Evolutionary conservation across 2,329 filamentous ascomycete species (phyloP).

Genomic region (Pleomassaria siparia): DNA sequence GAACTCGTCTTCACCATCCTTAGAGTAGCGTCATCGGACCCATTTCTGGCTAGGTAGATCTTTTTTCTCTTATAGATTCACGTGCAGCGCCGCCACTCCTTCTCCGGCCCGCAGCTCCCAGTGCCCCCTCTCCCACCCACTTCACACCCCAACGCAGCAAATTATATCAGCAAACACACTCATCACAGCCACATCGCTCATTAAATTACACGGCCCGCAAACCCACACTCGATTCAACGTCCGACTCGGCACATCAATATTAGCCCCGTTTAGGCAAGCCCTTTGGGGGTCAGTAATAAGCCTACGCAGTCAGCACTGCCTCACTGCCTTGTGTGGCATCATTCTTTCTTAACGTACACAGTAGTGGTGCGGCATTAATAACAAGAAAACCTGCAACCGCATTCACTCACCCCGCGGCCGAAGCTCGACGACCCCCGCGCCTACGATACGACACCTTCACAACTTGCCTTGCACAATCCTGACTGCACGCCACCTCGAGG

Average conservation of each 20-base stretch:
- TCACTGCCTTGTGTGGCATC: not conserved
- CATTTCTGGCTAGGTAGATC: too few relatives aligned
- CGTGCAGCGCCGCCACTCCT: not conserved
- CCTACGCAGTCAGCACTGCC: conserved; percentile 8
- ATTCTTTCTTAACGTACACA: not conserved
- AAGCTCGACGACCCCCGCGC: not conserved
- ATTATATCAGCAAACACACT: conserved; percentile 1
- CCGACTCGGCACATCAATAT: not conserved
- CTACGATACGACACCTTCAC: not conserved
- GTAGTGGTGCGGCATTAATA: conserved; percentile 2
- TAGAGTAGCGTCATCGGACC: too few relatives aligned
- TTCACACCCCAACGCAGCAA: not conserved
- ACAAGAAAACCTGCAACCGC: conserved; percentile 8
- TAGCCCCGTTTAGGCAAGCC: conserved; percentile 1
- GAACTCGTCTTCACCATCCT: too few relatives aligned
- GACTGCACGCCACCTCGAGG: not conserved
- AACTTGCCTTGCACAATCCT: not conserved
- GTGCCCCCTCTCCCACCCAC: not conserved
- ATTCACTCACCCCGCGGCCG: conserved; percentile 5
- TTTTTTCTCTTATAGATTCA: too few relatives aligned
- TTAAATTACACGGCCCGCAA: conserved; percentile 1
- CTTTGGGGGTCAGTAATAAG: conserved; percentile 5
- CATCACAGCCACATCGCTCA: not conserved
- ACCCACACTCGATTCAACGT: conserved; percentile 1
- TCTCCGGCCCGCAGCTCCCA: not conserved